Evolutionary conservation across 768 basidiomycete genomes (phyloP).

Genomic region (Vararia minispora): DNA sequence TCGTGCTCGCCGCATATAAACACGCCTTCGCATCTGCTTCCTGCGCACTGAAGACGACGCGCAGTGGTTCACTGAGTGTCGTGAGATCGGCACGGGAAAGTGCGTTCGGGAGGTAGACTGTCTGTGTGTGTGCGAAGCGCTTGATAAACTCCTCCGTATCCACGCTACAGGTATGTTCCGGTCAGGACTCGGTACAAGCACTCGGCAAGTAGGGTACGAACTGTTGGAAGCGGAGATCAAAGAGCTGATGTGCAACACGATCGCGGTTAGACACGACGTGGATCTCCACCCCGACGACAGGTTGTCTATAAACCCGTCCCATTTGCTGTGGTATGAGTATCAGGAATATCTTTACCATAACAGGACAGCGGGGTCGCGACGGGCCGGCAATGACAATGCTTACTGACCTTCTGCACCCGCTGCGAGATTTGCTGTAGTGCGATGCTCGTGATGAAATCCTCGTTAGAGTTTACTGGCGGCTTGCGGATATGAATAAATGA

Average conservation of each 20-base stretch:
- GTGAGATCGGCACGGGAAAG: not conserved
- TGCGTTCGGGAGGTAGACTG: not conserved
- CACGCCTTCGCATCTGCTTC: constrained; percentile 3
- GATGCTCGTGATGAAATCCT: constrained; percentile 45
- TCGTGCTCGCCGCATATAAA: not conserved
- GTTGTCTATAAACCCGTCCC: constrained; percentile 41
- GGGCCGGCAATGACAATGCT: not conserved
- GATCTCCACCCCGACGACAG: constrained; percentile 44
- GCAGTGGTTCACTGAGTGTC: not conserved
- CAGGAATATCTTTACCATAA: not conserved
- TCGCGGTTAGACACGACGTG: constrained; percentile 64
- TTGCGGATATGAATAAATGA: constrained; percentile 51
- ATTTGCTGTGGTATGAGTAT: constrained; percentile 34
- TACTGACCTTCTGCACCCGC: constrained; percentile 37
- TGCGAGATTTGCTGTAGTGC: constrained; percentile 51
- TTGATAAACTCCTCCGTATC: constrained; percentile 19
- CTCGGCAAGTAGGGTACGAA: constrained; percentile 28
- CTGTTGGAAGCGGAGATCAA: constrained; percentile 62
- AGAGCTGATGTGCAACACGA: constrained; percentile 51
- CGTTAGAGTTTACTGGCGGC: constrained; percentile 30
- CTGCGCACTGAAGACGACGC: not conserved
- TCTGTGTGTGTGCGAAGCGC: constrained; percentile 10
- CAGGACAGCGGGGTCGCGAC: no score
- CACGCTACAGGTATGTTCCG: constrained; percentile 19
- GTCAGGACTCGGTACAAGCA: constrained; percentile 28